Evolutionary conservation across 441 rosid species (phyloP).

Genomic region (Gossypium davidsonii): DNA sequence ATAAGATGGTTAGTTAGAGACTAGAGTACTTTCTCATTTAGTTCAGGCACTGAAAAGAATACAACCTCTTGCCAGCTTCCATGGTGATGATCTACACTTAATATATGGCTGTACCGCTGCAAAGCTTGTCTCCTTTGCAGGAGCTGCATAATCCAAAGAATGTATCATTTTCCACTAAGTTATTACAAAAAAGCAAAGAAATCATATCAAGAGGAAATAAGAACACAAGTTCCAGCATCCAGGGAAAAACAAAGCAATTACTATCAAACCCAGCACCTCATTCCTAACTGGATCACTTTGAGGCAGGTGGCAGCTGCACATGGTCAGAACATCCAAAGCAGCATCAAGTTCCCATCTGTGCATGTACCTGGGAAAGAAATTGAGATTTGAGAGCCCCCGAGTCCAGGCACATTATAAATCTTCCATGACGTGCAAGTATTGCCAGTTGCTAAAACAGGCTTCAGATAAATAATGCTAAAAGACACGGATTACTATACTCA

Average conservation of each 20-base stretch:
- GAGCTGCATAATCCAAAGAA: slow-evolving; percentile 34
- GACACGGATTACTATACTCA: neutral
- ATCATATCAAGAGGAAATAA: slow-evolving; percentile 11
- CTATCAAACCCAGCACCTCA: slow-evolving; percentile 47
- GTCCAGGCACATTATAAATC: slow-evolving; percentile 1
- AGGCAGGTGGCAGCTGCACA: slow-evolving; percentile 94
- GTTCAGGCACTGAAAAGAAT: slow-evolving; percentile 23
- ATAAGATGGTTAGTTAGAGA: slow-evolving; percentile 1
- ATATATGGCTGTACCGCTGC: slow-evolving; percentile 87
- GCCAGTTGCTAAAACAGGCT: neutral
- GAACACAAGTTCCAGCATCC: slow-evolving; percentile 5
- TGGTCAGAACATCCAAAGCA: slow-evolving; percentile 90
- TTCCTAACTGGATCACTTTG: slow-evolving; percentile 53
- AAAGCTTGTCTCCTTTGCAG: slow-evolving; percentile 80
- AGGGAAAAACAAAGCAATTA: slow-evolving; percentile 7
- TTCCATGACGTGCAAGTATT: slow-evolving; percentile 4
- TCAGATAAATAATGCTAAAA: neutral
- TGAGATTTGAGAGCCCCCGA: slow-evolving; percentile 1
- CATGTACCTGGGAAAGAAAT: slow-evolving; percentile 60
- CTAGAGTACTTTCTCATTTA: neutral
- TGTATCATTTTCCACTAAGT: neutral
- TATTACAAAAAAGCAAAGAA: slow-evolving; percentile 3
- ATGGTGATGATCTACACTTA: slow-evolving; percentile 79
- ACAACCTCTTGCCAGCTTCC: slow-evolving; percentile 97
- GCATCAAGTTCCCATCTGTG: slow-evolving; percentile 90